Percentiles rank a stretch among this genome's conserved stretches.
Evolutionary conservation across 1,284 basidiomycete genomes (phyloP).

Genomic region (Prillingera fragicola): DNA sequence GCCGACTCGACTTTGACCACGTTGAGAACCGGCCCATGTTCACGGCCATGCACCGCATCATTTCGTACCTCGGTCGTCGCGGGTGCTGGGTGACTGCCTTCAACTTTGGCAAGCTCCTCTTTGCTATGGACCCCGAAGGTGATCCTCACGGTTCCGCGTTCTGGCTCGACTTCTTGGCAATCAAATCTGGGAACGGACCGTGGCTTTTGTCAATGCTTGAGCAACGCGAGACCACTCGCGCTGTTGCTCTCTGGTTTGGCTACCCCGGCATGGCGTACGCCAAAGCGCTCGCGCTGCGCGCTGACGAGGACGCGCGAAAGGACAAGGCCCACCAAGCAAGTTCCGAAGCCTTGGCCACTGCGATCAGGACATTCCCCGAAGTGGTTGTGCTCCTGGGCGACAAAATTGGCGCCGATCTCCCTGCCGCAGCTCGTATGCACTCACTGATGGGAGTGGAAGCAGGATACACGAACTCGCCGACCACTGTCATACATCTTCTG

Average conservation of each 20-base stretch:
- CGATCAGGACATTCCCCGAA: slow-evolving; percentile 70
- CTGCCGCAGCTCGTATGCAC: slow-evolving; percentile 57
- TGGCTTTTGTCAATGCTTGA: slow-evolving; percentile 70
- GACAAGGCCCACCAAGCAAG: slow-evolving; percentile 57
- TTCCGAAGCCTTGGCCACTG: slow-evolving; percentile 62
- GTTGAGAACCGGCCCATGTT: slow-evolving; percentile 49
- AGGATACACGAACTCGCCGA: slow-evolving; percentile 56
- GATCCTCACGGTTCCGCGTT: slow-evolving; percentile 79
- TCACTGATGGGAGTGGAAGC: slow-evolving; percentile 64
- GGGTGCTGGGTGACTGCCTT: slow-evolving; percentile 82
- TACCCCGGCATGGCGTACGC: slow-evolving; percentile 79
- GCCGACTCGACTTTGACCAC: slow-evolving; percentile 74
- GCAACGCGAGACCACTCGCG: slow-evolving; percentile 44
- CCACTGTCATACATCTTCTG: slow-evolving; percentile 55
- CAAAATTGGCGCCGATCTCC: slow-evolving; percentile 66
- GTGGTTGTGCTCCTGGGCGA: slow-evolving; percentile 74
- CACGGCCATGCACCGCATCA: slow-evolving; percentile 65
- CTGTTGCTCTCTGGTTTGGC: slow-evolving; percentile 51
- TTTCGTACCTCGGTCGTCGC: slow-evolving; percentile 75
- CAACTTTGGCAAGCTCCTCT: slow-evolving; percentile 76
- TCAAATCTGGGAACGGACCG: slow-evolving; percentile 68
- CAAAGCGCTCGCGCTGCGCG: slow-evolving; percentile 64
- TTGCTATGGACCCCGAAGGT: slow-evolving; percentile 69
- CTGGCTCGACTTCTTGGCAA: slow-evolving; percentile 76
- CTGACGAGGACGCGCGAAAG: slow-evolving; percentile 55